phyloP scores from a whole-genome alignment of 192 early-diverging fungal species.

The Chytriomyces confervae region DNA sequence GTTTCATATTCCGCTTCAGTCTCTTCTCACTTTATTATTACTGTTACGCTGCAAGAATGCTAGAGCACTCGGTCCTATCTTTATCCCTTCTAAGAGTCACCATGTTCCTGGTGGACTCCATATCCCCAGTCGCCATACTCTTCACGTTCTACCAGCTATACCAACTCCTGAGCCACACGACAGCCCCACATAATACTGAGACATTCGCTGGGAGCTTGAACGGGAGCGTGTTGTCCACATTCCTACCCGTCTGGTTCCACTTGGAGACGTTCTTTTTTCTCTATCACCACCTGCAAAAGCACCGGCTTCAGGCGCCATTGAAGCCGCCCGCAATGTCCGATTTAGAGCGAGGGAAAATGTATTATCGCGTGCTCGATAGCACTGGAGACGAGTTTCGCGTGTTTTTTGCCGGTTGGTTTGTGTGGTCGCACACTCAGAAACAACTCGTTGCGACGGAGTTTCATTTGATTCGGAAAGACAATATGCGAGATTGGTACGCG shows the following conservation, averaged over 20 bases:
- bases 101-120: not conserved
- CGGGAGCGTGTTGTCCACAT: not conserved
- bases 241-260: not conserved
- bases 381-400: not conserved
- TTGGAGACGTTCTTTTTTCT: conserved; percentile 1
- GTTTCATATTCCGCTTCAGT: too few species aligned
- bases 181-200: not conserved
- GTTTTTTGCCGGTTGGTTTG: conserved; percentile 19
- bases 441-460: not conserved
- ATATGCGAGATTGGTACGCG: conserved; percentile 10
- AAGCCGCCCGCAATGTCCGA: not conserved
- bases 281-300: not conserved
- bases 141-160: not conserved
- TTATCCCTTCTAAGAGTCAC: not conserved
- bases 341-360: not conserved
- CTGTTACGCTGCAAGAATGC: too few species aligned
- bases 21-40: too few species aligned
- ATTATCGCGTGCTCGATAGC: not conserved
- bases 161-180: not conserved
- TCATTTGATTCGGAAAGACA: conserved; percentile 2
- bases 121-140: not conserved
- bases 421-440: not conserved
- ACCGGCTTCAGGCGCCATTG: not conserved
- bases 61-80: not conserved
- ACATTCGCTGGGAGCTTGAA: not conserved